A percentile compares a stretch with the other conserved stretches of the same genome.
These are phyloP conservation scores for Vitis labrusca DNA, from an alignment of 164 flowering plant genomes.

Conservation along the genomic window DNA sequence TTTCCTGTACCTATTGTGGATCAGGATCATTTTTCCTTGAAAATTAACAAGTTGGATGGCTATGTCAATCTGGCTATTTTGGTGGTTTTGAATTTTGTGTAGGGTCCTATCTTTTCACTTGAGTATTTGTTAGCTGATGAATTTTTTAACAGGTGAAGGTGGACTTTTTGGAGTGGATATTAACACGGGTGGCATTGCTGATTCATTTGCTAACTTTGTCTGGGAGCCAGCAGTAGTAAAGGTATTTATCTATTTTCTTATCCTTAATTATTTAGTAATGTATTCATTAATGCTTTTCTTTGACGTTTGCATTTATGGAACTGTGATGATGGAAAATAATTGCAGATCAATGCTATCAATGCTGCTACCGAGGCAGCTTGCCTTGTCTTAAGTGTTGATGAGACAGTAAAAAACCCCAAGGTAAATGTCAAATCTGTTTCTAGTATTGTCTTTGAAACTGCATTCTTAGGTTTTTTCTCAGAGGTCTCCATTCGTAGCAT, in stretches of 20 bases:
- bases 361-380: conserved; percentile 99
- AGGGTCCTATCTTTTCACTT: neutral
- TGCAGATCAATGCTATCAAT: conserved; percentile 94
- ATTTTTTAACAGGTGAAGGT: conserved; percentile 71
- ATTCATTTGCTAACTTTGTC: conserved; percentile 92
- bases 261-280: neutral
- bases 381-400: conserved; percentile 90
- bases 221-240: conserved; percentile 99
- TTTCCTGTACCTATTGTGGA: neutral
- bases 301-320: neutral
- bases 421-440: conserved; percentile 31
- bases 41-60: neutral
- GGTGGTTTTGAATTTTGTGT: neutral
- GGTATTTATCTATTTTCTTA: conserved; percentile 37
- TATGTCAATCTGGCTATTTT: neutral
- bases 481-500: no score
- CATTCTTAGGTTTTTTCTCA: neutral
- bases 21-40: neutral
- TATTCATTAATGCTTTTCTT: neutral
- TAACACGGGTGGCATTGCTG: conserved; percentile 92
- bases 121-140: neutral
- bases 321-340: neutral
- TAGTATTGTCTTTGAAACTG: neutral
- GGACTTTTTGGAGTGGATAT: conserved; percentile 92
- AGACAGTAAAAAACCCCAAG: conserved; percentile 97